Base-by-base conservation (phyloP, 2,329 filamentous ascomycete species). In the Elsinoe necatrix region DNA sequence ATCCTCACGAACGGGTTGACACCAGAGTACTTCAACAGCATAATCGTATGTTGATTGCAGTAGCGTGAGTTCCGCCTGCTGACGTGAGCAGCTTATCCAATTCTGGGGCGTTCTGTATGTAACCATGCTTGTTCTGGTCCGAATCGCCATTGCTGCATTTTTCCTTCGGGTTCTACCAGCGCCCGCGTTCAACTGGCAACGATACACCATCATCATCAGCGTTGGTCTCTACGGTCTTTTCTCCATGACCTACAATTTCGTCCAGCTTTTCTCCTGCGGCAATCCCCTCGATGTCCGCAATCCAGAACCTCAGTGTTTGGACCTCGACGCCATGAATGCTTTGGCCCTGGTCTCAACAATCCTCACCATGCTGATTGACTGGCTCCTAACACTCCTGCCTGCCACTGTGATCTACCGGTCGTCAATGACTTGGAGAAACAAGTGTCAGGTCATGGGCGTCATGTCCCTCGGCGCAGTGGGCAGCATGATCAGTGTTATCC, bases 151-250 rank as follows among this genome's bases (percentile, higher is more conserved):
- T 23, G 50, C 50, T 18, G 50, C 31, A 3, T 54, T 54, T 29
- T 54, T 35, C 50, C 50, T 54, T 1, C 14, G 50, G 5, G 50
- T 54, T 1, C n/a, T 54, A 11, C 50, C 50, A n/a, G 20, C 50
- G 4, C 20, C 29, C 9, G 50, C 29, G 3, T 35, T 54, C 27
- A 35, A 21, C n/a, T 35, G 27, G 20, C 50, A 54, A 11, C 29
- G 50, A 9, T 54, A 54, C 18, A 35, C 34, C 20, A 54, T 54
- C 18, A 39, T 54, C 20, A 39, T 25, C 34, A 35, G 29, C 16
- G 50, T 54, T 20, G 27, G 27, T 14, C 27, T 39, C 31, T 54
- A 54, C 20, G 23, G n/a, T 18, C 16, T 54, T 6, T 54, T 25
- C 27, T 35, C 29, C 27, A 39, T 35, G 11, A 21, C 31, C 27